These are phyloP conservation scores for Limnanthes douglasii DNA, from an alignment of 345 rosid genomes.

Conservation along the genomic window DNA sequence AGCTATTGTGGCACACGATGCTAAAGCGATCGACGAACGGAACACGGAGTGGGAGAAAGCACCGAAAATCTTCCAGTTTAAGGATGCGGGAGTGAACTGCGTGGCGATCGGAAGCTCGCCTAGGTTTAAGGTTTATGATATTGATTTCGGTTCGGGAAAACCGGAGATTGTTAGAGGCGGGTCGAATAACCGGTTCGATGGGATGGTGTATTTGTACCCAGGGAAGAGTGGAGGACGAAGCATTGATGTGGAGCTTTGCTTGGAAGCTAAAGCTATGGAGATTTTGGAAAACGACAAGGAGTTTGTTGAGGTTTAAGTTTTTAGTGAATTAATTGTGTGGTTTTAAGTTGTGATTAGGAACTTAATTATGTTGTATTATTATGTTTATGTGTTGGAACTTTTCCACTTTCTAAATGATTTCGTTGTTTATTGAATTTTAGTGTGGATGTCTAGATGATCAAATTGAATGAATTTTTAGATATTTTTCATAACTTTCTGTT, in stretches of 20 bases:
- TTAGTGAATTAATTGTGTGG: too few species aligned
- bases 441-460: too few species aligned
- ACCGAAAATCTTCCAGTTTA: slow-evolving; percentile 66
- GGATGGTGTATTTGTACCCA: slow-evolving; percentile 84
- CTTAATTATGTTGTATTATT: too few species aligned
- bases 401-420: too few species aligned
- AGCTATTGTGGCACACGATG: slow-evolving; percentile 52
- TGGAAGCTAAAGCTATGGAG: slow-evolving; percentile 61
- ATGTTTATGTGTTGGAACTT: too few species aligned
- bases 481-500: too few species aligned
- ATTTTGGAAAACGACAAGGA: slow-evolving; percentile 53
- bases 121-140: slow-evolving; percentile 75
- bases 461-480: too few species aligned
- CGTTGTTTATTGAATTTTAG: too few species aligned
- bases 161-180: slow-evolving; percentile 88
- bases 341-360: too few species aligned
- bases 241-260: slow-evolving; percentile 76
- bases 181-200: slow-evolving; percentile 76
- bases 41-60: slow-evolving; percentile 71
- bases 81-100: slow-evolving; percentile 85
- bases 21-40: slow-evolving; percentile 47
- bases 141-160: slow-evolving; percentile 85
- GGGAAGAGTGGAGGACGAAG: slow-evolving; percentile 78
- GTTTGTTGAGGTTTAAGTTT: too few species aligned
- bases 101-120: slow-evolving; percentile 95